Evolutionary conservation across 108 stramenopile genomes (phyloP), one percentile per base, ranked within the genome.

Genomic region (Fragilaria crotonensis): DNA sequence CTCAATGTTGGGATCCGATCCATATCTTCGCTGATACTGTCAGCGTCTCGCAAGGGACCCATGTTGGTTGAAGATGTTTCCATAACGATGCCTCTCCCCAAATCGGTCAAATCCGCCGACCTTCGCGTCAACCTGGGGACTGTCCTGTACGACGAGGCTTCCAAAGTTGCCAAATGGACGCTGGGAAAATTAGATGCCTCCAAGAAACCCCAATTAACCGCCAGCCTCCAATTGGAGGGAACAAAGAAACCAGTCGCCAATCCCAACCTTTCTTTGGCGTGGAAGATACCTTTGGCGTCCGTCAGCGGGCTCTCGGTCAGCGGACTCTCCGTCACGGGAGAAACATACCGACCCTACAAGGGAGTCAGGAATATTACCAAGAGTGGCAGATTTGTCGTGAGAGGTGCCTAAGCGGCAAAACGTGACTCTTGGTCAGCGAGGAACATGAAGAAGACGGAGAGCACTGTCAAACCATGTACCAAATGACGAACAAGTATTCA

Each of bases 261-360:
- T 50, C 93, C 93, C 31, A 85, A 92, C 48, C 63, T 98, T 25
- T 66, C 79, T n/a, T 55, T 98, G 18, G 73, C 75, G 46, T 99
- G 97, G 95, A 96, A 95, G 69, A 90, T 98, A 29, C 87, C 96
- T 22, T 64, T 91, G 59, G 86, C 95, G 19, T 95, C 95, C 18
- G 93, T 97, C 11, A 90, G 89, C 53, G 97, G 97, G 7, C 63
- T 99, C 58, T 67, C 79, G 23, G 93, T 99, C 33, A 80, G 85
- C 32, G 96, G 95, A 1, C 73, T 99, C 23, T 88, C 85, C 48
- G 60, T 99, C 3, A 70, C 77, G 25, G 92, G 91, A 36, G 99
- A 99, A 75, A 55, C 63, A 19, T 99, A 98, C 63, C 76, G 78
- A 49, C 97, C 96, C 21, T 97, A 97, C 90, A 99, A 98, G 76